Evolutionary conservation across 305 asterid species (phyloP).

Genomic region (Salvia sclarea): DNA sequence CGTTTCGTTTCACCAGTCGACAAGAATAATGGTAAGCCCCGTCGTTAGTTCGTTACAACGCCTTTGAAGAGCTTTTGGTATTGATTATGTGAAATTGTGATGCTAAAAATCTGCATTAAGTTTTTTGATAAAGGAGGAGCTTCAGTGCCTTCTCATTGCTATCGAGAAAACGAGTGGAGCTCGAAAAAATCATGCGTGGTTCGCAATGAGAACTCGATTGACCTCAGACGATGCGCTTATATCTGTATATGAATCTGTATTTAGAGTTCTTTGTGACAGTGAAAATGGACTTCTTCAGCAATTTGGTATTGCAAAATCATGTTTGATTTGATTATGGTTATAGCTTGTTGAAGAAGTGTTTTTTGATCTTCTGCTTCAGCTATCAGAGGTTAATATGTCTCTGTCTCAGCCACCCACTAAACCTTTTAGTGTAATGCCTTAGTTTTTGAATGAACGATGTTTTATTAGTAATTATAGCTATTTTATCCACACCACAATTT

Average conservation of each 20-base stretch:
- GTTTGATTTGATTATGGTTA: not conserved
- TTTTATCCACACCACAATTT: too few relatives aligned
- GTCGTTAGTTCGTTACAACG: too few relatives aligned
- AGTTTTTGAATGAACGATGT: not conserved
- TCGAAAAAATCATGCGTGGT: too few relatives aligned
- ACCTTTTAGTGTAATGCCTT: not conserved
- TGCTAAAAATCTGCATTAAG: not conserved
- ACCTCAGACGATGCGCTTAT: too few relatives aligned
- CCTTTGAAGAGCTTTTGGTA: not conserved
- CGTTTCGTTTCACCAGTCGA: not conserved
- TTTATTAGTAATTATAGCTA: too few relatives aligned
- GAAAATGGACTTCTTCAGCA: too few relatives aligned
- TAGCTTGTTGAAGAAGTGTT: not conserved
- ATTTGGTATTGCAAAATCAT: too few relatives aligned
- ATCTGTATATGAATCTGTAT: not conserved
- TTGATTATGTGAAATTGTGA: not conserved
- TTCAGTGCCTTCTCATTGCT: not conserved
- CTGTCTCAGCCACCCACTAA: conserved; percentile 34
- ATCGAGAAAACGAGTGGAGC: too few relatives aligned
- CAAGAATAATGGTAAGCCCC: not conserved
- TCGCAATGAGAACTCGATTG: too few relatives aligned
- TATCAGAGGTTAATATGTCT: conserved; percentile 37
- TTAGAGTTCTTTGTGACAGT: too few relatives aligned
- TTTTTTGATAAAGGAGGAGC: conserved; percentile 9
- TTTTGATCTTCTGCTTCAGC: not conserved